Base-by-base conservation (phyloP, 2,329 filamentous ascomycete genomes). In the Colletotrichum theobromicola region DNA sequence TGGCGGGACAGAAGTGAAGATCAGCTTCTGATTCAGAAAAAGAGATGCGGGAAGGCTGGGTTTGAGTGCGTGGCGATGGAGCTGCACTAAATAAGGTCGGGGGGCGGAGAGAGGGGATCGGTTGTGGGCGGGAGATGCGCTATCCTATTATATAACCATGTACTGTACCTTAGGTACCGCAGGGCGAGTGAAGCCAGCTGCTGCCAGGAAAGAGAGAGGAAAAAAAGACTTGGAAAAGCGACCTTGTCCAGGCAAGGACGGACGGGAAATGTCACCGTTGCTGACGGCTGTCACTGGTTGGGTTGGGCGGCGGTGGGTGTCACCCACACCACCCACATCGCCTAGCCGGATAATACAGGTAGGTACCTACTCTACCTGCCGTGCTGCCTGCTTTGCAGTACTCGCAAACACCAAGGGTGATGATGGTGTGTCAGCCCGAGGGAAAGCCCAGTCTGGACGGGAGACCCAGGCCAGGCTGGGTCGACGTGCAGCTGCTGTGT, bases 121-220 rank as follows among this genome's bases (percentile, higher is more conserved):
- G 4, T 21, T 37, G 32, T 37, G 68, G 62, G 62, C 69, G 69
- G 69, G 69, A 67, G 62, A 71, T 67, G 50, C 50, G 53, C 69
- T 61, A 67, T 71, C 53, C 63, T n/a, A 71, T 67, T 34, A 71
- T 61, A 71, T 67, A 67, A 67, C 21, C n/a, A n/a, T n/a, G n/a
- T n/a, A n/a, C n/a, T n/a, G n/a, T n/a, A n/a, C n/a, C n/a, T n/a
- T 71, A 37, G 37, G 26, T 42, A 71, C 60, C n/a, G 57, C 32
- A 28, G 24, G 53, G 53, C 26, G 53, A 57, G 53, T 7, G 53
- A 46, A 57, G 42, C 42, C 42, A 50, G 42, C 42, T 50, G 42
- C 42, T 50, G 42, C 42, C 42, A 50, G 42, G 30, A 24, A 37
- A 21, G 24, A 46, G 2, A n/a, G 24, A 9, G n/a, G 53, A 6